Evolutionary conservation across 371 early-diverging fungal species (phyloP).

Genomic region (Synchytrium microbalum): DNA sequence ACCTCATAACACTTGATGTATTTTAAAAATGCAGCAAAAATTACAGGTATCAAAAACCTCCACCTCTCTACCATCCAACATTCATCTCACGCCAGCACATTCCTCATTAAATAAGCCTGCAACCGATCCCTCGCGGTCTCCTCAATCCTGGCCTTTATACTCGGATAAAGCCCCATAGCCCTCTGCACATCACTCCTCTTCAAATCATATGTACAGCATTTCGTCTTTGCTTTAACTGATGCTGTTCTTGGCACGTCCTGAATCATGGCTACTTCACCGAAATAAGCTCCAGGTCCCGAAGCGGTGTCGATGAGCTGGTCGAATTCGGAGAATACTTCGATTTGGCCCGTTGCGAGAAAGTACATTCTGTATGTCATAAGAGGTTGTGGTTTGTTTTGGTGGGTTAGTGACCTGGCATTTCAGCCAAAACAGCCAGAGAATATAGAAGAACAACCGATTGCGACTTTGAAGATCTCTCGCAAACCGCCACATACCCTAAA

Average conservation of each 20-base stretch:
- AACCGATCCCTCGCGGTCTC: slow-evolving; percentile 25
- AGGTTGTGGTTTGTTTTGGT: too few species aligned
- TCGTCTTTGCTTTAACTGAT: slow-evolving; percentile 25
- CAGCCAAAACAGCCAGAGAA: slow-evolving; percentile 3
- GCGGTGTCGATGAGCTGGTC: slow-evolving; percentile 24
- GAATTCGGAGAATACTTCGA: slow-evolving; percentile 38
- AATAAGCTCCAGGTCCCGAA: slow-evolving; percentile 29
- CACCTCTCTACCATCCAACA: slow-evolving; percentile 9
- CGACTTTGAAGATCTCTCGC: too few species aligned
- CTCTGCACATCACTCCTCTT: slow-evolving; percentile 19
- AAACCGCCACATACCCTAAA: too few species aligned
- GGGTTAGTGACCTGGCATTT: too few species aligned
- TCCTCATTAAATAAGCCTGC: slow-evolving; percentile 31
- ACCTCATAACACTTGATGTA: too few species aligned
- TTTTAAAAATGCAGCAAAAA: too few species aligned
- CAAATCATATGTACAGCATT: slow-evolving; percentile 39
- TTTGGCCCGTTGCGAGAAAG: slow-evolving; percentile 42
- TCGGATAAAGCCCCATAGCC: slow-evolving; percentile 19
- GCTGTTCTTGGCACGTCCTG: slow-evolving; percentile 50
- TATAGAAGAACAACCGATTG: too few species aligned
- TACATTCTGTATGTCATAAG: slow-evolving; percentile 43
- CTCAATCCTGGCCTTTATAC: slow-evolving; percentile 20
- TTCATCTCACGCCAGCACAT: slow-evolving; percentile 19
- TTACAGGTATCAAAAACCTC: too few species aligned
- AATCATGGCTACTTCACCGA: slow-evolving; percentile 52